phyloP scores from a whole-genome alignment of 805 yeast genomes.

The Vanderwaltozyma polyspora region DNA sequence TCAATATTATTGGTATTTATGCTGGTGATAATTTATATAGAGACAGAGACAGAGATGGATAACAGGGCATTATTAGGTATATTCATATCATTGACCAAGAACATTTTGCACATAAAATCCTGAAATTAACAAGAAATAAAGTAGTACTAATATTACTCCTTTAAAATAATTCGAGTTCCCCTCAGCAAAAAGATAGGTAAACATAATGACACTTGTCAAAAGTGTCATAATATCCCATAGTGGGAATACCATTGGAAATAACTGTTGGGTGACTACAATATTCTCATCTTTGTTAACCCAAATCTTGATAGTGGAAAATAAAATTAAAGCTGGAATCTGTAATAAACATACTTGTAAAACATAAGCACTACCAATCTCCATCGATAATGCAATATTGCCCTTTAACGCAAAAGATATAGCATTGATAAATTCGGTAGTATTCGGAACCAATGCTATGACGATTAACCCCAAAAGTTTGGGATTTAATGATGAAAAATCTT shows the following conservation, averaged over 20 bases:
- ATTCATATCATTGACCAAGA: too few relatives aligned
- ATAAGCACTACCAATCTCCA: slow-evolving; percentile 97
- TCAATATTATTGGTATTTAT: too few relatives aligned
- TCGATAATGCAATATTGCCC: slow-evolving; percentile 89
- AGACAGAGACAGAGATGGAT: too few relatives aligned
- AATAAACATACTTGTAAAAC: slow-evolving; percentile 89
- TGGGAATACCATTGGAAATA: slow-evolving; percentile 78
- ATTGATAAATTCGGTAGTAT: slow-evolving; percentile 90
- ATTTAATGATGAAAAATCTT: slow-evolving; percentile 56
- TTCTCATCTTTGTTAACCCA: slow-evolving; percentile 23
- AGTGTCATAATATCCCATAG: slow-evolving; percentile 89
- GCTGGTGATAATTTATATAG: too few relatives aligned
- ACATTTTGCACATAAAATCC: slow-evolving; percentile 63
- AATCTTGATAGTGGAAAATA: slow-evolving; percentile 51
- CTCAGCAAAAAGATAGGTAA: slow-evolving; percentile 89
- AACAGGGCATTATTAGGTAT: too few relatives aligned
- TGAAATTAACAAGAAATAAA: slow-evolving; percentile 60
- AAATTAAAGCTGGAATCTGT: slow-evolving; percentile 83
- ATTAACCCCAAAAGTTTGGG: slow-evolving; percentile 90
- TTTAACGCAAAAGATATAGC: slow-evolving; percentile 94
- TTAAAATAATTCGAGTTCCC: slow-evolving; percentile 95
- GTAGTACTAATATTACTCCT: slow-evolving; percentile 74
- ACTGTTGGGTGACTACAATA: slow-evolving; percentile 25
- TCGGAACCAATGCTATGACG: slow-evolving; percentile 90
- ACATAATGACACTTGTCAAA: slow-evolving; percentile 73